Percentiles rank a stretch among this genome's conserved stretches.
phyloP scores from a whole-genome alignment of 176 grass and related monocot species.

The Paspalum notatum region DNA sequence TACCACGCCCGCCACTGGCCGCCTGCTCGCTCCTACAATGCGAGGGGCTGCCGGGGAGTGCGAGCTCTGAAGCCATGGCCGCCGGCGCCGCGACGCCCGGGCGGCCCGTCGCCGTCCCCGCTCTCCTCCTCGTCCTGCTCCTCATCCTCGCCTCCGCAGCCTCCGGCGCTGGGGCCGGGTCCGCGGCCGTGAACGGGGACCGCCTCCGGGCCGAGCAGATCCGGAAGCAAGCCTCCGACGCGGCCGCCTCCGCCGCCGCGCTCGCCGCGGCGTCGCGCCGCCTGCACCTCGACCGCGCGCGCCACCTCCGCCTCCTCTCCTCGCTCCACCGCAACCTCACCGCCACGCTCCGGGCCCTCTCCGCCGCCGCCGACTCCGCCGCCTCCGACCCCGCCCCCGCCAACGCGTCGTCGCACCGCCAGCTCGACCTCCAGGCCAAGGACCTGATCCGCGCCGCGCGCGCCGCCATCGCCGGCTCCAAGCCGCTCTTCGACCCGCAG shows the following conservation, averaged over 20 bases:
- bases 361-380: not conserved
- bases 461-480: constrained; percentile 70
- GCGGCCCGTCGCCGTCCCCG: not conserved
- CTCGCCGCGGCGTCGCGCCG: constrained; percentile 65
- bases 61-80: constrained; percentile 46
- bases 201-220: constrained; percentile 66
- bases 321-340: constrained; percentile 89
- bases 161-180: not conserved
- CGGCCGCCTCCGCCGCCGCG: constrained; percentile 48
- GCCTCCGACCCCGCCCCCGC: not conserved
- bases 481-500: constrained; percentile 93
- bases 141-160: not conserved
- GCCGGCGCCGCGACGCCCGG: not conserved
- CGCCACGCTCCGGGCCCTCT: constrained; percentile 52
- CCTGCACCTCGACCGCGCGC: constrained; percentile 73
- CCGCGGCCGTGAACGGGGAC: constrained; percentile 49
- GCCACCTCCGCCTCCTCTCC: constrained; percentile 75
- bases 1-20: not conserved
- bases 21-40: constrained; percentile 22
- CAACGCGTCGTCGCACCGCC: not conserved
- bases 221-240: constrained; percentile 77
- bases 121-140: constrained; percentile 14
- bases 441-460: constrained; percentile 87
- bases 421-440: constrained; percentile 73
- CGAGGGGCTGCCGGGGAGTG: not conserved